These are phyloP conservation scores for Verticillium albo-atrum DNA, from an alignment of 2,329 filamentous ascomycete genomes.

Conservation along the genomic window DNA sequence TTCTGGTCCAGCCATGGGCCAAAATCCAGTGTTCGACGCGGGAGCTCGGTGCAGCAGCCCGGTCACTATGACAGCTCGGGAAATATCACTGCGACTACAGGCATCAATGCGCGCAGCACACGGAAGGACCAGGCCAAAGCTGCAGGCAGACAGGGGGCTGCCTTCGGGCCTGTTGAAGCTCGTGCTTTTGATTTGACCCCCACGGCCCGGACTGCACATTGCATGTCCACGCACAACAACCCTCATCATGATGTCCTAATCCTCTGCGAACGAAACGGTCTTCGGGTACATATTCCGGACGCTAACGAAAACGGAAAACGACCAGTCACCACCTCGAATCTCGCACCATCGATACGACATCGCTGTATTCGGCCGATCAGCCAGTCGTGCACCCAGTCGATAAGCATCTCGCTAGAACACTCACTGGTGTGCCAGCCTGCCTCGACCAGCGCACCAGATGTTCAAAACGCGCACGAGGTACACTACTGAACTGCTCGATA, in stretches of 20 bases:
- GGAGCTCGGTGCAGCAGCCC: neutral
- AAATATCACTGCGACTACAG: neutral
- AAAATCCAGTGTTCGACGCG: neutral
- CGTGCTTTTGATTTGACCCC: neutral
- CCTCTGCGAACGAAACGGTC: neutral
- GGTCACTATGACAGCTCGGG: neutral
- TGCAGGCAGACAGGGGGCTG: neutral
- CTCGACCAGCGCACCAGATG: neutral
- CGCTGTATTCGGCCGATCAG: neutral
- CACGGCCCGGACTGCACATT: neutral
- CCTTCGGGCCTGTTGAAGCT: neutral
- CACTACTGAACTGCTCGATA: neutral
- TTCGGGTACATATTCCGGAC: neutral
- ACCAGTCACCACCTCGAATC: neutral
- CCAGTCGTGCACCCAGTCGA: neutral
- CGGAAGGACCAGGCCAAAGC: neutral
- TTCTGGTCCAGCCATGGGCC: neutral
- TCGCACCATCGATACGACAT: neutral
- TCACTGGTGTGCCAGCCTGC: neutral
- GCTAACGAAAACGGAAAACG: neutral
- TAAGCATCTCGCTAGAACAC: neutral
- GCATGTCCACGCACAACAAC: neutral
- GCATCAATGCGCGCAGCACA: neutral
- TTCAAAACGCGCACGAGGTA: neutral
- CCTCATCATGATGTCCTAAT: neutral